These are phyloP conservation scores for Neurospora crassa DNA, from an alignment of 2,329 filamentous ascomycete species.

Conservation along the genomic window DNA sequence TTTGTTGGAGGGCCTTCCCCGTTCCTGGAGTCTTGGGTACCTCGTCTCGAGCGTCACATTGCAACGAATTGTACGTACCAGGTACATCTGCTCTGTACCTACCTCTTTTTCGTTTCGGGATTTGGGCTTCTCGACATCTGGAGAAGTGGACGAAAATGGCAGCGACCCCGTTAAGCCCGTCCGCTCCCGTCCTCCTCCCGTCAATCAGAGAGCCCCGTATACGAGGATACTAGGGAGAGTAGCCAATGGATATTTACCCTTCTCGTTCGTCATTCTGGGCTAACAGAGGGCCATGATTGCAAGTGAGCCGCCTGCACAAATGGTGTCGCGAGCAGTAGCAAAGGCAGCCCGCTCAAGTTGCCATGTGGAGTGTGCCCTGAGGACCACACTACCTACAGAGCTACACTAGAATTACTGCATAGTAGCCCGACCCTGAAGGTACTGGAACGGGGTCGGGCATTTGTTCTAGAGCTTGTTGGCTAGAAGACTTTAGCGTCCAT, in stretches of 20 bases:
- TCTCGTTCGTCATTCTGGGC: neutral
- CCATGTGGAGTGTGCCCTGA: neutral
- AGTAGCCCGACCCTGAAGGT: neutral
- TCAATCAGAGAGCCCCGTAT: neutral
- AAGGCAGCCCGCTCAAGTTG: neutral
- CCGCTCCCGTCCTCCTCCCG: neutral
- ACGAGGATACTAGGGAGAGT: neutral
- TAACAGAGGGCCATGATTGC: neutral
- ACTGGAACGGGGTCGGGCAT: neutral
- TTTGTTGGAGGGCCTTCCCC: neutral
- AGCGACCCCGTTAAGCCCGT: neutral
- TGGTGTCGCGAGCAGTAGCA: neutral
- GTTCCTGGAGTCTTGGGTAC: neutral
- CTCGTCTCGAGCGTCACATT: neutral
- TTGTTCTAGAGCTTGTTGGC: neutral
- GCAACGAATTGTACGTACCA: neutral
- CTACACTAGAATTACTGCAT: neutral
- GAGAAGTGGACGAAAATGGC: neutral
- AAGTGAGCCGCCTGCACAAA: neutral
- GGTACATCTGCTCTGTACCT: neutral
- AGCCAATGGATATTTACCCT: neutral
- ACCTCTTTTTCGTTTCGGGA: neutral
- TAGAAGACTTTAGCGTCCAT: neutral
- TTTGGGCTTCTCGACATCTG: neutral
- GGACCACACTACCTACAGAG: no score